Base-by-base conservation (phyloP, 345 rosid species). In the Populus simonii region DNA sequence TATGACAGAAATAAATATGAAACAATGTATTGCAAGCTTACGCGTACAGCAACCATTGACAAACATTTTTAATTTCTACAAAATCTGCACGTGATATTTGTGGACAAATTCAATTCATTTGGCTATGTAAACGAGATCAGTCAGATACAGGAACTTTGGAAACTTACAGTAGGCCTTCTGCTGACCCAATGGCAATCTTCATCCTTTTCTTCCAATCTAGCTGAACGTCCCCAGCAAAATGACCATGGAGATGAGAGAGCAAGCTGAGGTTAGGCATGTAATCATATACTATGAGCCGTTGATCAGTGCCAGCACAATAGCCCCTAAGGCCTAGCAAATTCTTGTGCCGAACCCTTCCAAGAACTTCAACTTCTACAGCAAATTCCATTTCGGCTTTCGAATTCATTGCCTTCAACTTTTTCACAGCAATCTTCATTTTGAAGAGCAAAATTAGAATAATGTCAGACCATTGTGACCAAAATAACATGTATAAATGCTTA, bases 331-430 rank as follows among this genome's bases (percentile, higher is more conserved):
- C 93, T 68, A 89, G 70, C 82, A 91, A 76, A 80, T 91, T 91
- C 81, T 83, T 89, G 84, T 89, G 94, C 85, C 86, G 65, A 51
- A 91, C 91, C 82, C 94, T 91, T 41, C 94, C 92, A 6, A 91
- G 90, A 22, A 91, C 92, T 80, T 89, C 93, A 12, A 91, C 93
- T 86, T 91, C 93, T 69, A 91, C 95, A 0, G 93, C 90, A 66
- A 91, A 91, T 71, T 91, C 95, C 95, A 91, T 91, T 78, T 91
- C 93, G 0, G 93, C 95, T 81, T 91, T 91, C 36, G 85, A 88
- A 66, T 86, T 89, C 89, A 89, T 86, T 15, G 92, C 88, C 79
- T 91, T 91, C 85, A 91, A 66, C 74, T 87, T 91, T 82, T 91
- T 89, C 84, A 91, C 90, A 1, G 93, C 95, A 66, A 91, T 89